Base-by-base conservation (phyloP, 208 protist genomes). In the Balamuthia mandrillaris region DNA sequence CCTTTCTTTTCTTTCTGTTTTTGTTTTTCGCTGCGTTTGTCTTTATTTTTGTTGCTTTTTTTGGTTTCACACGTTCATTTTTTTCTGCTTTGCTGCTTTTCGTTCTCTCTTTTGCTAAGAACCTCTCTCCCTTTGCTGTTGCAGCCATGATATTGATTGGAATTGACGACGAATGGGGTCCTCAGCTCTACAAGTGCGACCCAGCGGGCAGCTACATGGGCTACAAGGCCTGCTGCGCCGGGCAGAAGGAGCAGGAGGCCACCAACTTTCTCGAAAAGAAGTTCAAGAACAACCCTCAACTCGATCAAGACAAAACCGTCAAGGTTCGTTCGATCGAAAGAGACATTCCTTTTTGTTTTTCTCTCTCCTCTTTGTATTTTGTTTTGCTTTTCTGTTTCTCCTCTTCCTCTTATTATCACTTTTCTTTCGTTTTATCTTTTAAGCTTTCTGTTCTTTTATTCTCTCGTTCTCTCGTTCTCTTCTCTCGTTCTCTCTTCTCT, bases 221-320 rank as follows among this genome's bases (percentile, higher is more conserved):
- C 68, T 97, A 95, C 92, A 94, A 96, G 82, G 97, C 96, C 12
- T 95, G 87, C 47, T 89, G 94, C 16, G 90, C 92, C 45, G 97
- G 97, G 61, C 95, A 95, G 85, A 97, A 98, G 88, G 95, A 99
- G 87, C 93, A 95, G 84, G 97, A 99, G 87, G 96, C 96, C 9
- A 96, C 87, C 82, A 97, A 97, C 21, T 97, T 96, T 81, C 89
- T 99, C 18, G 97, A 99, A 87, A 98, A 98, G 94, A 95, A 95
- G 24, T 93, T 98, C 86, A 98, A 97, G 89, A 86, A 79, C 58
- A 92, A 92, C 24, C 90, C 93, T 5, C 94, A 96, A 75, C 90
- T 96, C 41, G 89, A 88, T 29, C 35, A 78, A 35, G 91, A 90
- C 70, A 84, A 92, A 72, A 88, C 84, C 10, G 89, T 93, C 58